Evolutionary conservation across 2,329 filamentous ascomycete species (phyloP).

Genomic region (Colletotrichum godetiae): DNA sequence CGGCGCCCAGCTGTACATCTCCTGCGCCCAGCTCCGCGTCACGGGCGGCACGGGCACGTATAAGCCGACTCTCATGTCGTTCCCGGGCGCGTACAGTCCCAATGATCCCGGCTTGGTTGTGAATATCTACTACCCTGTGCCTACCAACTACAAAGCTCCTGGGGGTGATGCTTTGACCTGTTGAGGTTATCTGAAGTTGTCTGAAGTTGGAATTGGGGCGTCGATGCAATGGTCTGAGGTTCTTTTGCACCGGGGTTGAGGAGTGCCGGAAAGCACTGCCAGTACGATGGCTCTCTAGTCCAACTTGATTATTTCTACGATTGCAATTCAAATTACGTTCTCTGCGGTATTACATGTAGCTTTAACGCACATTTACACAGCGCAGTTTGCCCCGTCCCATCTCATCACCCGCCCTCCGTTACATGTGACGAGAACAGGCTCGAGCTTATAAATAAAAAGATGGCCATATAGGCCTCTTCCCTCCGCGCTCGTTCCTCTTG

Average conservation of each 20-base stretch:
- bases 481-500: background rate
- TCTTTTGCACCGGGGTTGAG: background rate
- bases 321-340: background rate
- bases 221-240: background rate
- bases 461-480: background rate
- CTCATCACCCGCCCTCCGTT: background rate
- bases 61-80: conserved; percentile 50
- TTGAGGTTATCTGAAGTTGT: conserved; percentile 52
- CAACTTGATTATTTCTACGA: background rate
- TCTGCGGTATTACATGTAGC: background rate
- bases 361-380: background rate
- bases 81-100: conserved; percentile 54
- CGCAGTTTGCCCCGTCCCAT: background rate
- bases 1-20: conserved; percentile 60
- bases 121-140: conserved; percentile 56
- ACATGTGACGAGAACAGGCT: background rate
- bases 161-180: conserved; percentile 35
- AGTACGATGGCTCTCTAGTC: too few species aligned
- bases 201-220: too few species aligned
- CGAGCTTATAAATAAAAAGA: background rate
- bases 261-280: background rate
- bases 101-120: conserved; percentile 55
- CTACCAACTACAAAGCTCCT: conserved; percentile 47
- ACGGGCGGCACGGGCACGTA: conserved; percentile 53
- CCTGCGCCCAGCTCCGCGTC: conserved; percentile 54